Conservation (phyloP, 345 rosid species). For the Ceriops tagal region DNA sequence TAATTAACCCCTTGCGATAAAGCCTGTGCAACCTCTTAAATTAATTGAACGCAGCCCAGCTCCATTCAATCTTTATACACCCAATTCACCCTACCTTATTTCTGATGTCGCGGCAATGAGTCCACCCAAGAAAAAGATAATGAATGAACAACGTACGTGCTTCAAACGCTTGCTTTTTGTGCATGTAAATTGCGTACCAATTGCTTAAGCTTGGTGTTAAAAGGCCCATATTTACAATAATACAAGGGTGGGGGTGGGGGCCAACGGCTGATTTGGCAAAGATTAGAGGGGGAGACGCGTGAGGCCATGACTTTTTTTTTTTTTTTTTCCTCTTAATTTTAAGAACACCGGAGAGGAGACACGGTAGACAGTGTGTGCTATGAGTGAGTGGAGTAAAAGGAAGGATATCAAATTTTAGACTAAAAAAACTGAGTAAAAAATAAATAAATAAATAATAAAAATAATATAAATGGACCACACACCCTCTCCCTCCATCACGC, state of each 20-base stretch:
- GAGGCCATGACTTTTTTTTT: neutral
- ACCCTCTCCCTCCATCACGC: neutral
- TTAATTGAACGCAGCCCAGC: slow-evolving; percentile 6
- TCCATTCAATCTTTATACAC: neutral
- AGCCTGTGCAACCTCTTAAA: slow-evolving; percentile 39
- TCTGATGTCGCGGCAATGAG: neutral
- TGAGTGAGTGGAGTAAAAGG: slow-evolving; percentile 27
- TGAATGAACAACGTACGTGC: no score
- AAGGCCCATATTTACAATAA: no score
- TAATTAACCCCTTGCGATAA: slow-evolving; percentile 49
- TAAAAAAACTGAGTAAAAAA: neutral
- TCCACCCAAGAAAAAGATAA: neutral
- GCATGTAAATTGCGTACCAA: no score
- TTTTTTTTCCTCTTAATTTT: neutral
- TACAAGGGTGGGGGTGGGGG: no score
- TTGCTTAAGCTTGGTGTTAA: no score
- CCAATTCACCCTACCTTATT: neutral
- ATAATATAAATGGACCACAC: slow-evolving; percentile 2
- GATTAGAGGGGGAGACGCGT: neutral
- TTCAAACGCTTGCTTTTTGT: no score
- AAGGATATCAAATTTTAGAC: slow-evolving; percentile 8
- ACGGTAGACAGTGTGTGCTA: neutral
- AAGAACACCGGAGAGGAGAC: neutral
- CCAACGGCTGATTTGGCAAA: neutral
- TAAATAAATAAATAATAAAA: no score